Base-by-base conservation (phyloP, 148 eudicot genomes). In the Amaranthus hypochondriacus region DNA sequence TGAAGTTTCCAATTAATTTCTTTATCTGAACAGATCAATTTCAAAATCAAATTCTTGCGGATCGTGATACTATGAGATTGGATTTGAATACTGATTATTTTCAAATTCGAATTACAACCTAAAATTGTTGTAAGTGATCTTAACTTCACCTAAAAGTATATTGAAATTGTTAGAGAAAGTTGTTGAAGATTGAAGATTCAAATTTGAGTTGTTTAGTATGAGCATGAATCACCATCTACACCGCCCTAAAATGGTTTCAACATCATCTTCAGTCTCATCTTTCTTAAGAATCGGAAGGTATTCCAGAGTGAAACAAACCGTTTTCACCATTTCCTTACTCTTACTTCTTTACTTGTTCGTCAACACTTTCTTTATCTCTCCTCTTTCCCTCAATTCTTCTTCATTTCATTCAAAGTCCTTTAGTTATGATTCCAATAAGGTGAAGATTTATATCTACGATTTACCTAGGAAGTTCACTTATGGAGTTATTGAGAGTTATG, bases 401-500 rank as follows among this genome's bases (percentile, higher is more conserved):
- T 74, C 65, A 21, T 2, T 13, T 5, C 6, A 39, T 51, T 56
- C 13, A 48, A 44, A n/a, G 42, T 49, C 51, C 42, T n/a, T 21
- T 39, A 2, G 56, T 11, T 18, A 65, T 3, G 56, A 28, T 28
- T 28, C 76, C 7, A 53, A 21, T 9, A 76, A 76, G 14, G 82
- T 84, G 10, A 89, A 75, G 58, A 62, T 92, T 13, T 95, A 82
- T 78, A 83, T 92, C 92, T 95, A 95, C 78, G 92, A 92, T 75
- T 76, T 95, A 50, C 97, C 97, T 0, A 73, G 87, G 50, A 83
- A 79, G 46, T 95, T 92, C 80, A 95, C 98, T 0, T 87, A 88
- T 55, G 98, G 98, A 21, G 98, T 95, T 6, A 90, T 95, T 7
- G 89, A 92, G 74, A 88, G 92, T 83, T 95, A 92, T 66, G 78